Evolutionary conservation across 345 rosid genomes (phyloP), one percentile per base, ranked within the genome.

Genomic region (Gossypium ekmanianum): DNA sequence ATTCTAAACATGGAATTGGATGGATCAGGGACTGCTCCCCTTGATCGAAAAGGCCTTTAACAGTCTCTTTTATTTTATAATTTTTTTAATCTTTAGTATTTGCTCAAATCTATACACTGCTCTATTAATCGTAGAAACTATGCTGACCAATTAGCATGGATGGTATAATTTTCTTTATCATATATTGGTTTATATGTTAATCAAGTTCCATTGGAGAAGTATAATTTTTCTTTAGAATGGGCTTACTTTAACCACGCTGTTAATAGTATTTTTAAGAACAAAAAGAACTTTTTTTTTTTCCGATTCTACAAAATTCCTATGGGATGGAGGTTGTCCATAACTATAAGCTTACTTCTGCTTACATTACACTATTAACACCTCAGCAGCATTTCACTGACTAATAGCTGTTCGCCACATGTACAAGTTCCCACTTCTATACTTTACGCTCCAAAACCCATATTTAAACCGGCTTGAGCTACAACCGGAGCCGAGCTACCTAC

Each of bases 341-440:
- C 39, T 4, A 34, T 34, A 57, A 57, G 27, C 61, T 18, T 9
- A 9, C 26, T 56, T n/a, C 61, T 18, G 61, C 61, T 57, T 22
- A 57, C 27, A 20, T 20, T 56, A 20, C 2, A 58, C 29, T 24
- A 22, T 0, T 22, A 3, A 12, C 73, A 56, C 45, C 68, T 67
- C 79, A 62, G 55, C 74, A 79, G 58, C 74, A 80, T 39, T 34
- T 75, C 76, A 14, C 24, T 50, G 56, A 78, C 87, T 76, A 86
- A 76, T 48, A 79, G 61, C 5, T 81, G 79, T 12, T 77, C 76
- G 62, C 77, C 89, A 81, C 75, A 82, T 79, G 83, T 70, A 11
- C 82, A 62, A 43, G 76, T 44, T 0, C 71, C 84, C 82, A 83
- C 83, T 78, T 82, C 76, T 1, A 45, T 58, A 80, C 75, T 87